These are phyloP conservation scores for Prototheca wickerhamii DNA, from an alignment of 163 green algal species.

Conservation along the genomic window DNA sequence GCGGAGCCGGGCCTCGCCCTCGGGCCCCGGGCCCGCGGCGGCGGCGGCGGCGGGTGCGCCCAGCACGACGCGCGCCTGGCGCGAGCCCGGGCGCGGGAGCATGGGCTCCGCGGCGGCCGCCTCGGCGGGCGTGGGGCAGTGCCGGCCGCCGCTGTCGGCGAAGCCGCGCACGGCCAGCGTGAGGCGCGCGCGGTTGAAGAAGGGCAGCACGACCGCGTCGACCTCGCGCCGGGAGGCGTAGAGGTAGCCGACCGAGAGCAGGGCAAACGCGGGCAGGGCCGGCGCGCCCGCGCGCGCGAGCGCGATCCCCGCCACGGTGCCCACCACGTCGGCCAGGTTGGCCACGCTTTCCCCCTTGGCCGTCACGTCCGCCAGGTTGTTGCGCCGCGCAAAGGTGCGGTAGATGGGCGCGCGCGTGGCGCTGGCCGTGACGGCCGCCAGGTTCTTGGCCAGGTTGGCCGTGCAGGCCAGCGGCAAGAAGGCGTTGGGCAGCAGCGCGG, in stretches of 20 bases:
- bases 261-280: slow-evolving; percentile 52
- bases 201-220: slow-evolving; percentile 67
- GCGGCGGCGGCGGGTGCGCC: slow-evolving; percentile 56
- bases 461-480: slow-evolving; percentile 79
- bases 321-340: slow-evolving; percentile 75
- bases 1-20: slow-evolving; percentile 25
- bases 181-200: slow-evolving; percentile 65
- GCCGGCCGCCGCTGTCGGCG: slow-evolving; percentile 10
- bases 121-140: slow-evolving; percentile 35
- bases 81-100: slow-evolving; percentile 43
- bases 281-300: slow-evolving; percentile 47
- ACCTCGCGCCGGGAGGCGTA: slow-evolving; percentile 46
- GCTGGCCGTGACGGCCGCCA: slow-evolving; percentile 64
- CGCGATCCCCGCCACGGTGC: slow-evolving; percentile 56
- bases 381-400: slow-evolving; percentile 64
- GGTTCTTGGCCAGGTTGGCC: slow-evolving; percentile 80
- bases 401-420: slow-evolving; percentile 77
- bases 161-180: slow-evolving; percentile 13
- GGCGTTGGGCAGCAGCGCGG: slow-evolving; percentile 36
- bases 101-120: slow-evolving; percentile 60
- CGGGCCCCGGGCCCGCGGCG: slow-evolving; percentile 38
- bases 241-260: slow-evolving; percentile 41
- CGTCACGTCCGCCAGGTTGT: slow-evolving; percentile 61
- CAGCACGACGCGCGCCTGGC: slow-evolving; percentile 41
- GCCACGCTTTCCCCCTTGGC: slow-evolving; percentile 72